phyloP scores from a whole-genome alignment of 73 alveolate species.

The Blepharisma stoltei region DNA sequence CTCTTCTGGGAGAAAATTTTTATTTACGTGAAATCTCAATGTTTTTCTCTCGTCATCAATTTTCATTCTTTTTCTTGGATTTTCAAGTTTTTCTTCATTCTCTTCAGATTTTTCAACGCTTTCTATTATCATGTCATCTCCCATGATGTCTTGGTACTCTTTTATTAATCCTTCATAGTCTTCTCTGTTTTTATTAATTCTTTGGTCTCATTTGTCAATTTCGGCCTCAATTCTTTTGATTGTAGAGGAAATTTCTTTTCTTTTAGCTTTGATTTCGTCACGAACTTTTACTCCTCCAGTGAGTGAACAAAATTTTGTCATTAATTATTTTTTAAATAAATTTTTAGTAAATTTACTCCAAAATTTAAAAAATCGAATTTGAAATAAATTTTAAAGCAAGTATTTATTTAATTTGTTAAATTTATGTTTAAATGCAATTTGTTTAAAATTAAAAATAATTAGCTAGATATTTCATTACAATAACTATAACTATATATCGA shows the following conservation, averaged over 20 bases:
- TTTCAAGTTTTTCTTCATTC: conserved; percentile 20
- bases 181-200: neutral
- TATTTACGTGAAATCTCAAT: conserved; percentile 16
- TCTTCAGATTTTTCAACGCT: conserved; percentile 26
- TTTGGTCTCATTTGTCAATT: conserved; percentile 5
- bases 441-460: too few relatives aligned
- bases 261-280: neutral
- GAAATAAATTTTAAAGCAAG: too few relatives aligned
- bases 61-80: conserved; percentile 24
- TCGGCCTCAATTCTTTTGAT: conserved; percentile 15
- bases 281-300: too few relatives aligned
- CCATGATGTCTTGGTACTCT: neutral
- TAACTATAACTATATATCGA: too few relatives aligned
- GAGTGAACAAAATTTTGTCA: too few relatives aligned
- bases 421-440: too few relatives aligned
- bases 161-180: conserved; percentile 35
- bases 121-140: neutral
- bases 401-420: too few relatives aligned
- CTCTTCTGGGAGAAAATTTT: neutral
- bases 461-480: too few relatives aligned
- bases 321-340: too few relatives aligned
- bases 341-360: too few relatives aligned
- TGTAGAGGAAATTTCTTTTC: conserved; percentile 16
- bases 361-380: too few relatives aligned
- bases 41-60: conserved; percentile 40